Percentiles rank a stretch among this genome's conserved stretches.
Conservation (phyloP, 2,329 filamentous ascomycete species). For the Diaporthe velutina region DNA sequence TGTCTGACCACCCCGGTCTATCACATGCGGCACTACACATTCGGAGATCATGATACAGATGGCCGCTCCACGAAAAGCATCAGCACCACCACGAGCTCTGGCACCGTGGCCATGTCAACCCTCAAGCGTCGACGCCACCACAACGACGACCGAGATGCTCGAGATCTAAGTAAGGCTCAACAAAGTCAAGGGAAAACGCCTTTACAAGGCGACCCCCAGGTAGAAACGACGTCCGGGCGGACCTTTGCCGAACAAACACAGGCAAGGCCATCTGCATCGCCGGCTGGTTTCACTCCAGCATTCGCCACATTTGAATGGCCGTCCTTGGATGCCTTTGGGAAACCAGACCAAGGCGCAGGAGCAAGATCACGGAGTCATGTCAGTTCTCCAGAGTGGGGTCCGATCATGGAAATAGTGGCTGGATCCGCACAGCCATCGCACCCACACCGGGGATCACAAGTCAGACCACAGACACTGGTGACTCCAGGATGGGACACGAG, state of each 20-base stretch:
- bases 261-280: neutral
- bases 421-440: neutral
- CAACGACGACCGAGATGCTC: neutral
- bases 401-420: neutral
- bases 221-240: neutral
- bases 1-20: constrained; percentile 36
- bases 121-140: neutral
- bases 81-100: neutral
- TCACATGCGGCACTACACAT: constrained; percentile 36
- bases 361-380: neutral
- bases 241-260: neutral
- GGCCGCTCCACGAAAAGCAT: neutral
- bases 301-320: neutral
- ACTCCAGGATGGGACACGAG: neutral
- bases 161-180: neutral
- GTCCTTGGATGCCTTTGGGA: neutral
- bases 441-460: neutral
- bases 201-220: neutral
- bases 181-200: neutral
- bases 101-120: neutral
- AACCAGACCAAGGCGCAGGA: neutral
- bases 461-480: neutral
- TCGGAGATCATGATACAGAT: neutral
- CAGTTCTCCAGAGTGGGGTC: neutral
- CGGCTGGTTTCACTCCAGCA: neutral